Evolutionary conservation across 2,329 filamentous ascomycete genomes (phyloP), one percentile per base, ranked within the genome.

Genomic region (Venturia oleaginea): DNA sequence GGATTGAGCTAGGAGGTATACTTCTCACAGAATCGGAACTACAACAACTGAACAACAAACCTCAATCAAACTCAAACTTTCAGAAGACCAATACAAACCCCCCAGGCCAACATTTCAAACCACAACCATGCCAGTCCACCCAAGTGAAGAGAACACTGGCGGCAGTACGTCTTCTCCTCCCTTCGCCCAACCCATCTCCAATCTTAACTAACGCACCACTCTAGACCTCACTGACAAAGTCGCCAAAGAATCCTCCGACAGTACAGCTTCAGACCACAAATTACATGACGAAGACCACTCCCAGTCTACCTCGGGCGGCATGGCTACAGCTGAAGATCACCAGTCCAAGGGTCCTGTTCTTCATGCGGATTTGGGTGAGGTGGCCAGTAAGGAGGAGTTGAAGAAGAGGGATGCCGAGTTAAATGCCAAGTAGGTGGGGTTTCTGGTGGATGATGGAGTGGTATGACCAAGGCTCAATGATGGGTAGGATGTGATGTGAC

Each of bases 381-480:
- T 77, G 6, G 77, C 73, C 60, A 78, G 74, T 70, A 81, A 80
- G 71, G 79, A 80, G 68, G 78, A 79, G 69, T 71, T 80, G 51
- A 79, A 76, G 77, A 79, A 77, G 73, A 73, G 79, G 67, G 73
- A 76, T n/a, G 78, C 78, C 67, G 79, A 81, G 73, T 66, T 81
- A 68, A 81, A 81, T 72, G 79, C 80, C 69, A 76, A 78, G 62
- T 65, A 40, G 22, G n/a, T 60, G 24, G 42, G 5, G 59, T 3
- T n/a, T 22, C 22, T 10, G 15, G 5, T 42, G 59, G 17, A 13
- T 24, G n/a, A n/a, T 27, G 32, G 38, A n/a, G 19, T n/a, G 42
- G 19, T 46, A n/a, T 46, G 42, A 10, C 19, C 13, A 13, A 6
- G 34, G 5, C 13, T 7, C 8, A 37, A 13, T 37, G 34, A 37